phyloP scores from a whole-genome alignment of 2,329 filamentous ascomycete genomes.

The Colletotrichum musae region DNA sequence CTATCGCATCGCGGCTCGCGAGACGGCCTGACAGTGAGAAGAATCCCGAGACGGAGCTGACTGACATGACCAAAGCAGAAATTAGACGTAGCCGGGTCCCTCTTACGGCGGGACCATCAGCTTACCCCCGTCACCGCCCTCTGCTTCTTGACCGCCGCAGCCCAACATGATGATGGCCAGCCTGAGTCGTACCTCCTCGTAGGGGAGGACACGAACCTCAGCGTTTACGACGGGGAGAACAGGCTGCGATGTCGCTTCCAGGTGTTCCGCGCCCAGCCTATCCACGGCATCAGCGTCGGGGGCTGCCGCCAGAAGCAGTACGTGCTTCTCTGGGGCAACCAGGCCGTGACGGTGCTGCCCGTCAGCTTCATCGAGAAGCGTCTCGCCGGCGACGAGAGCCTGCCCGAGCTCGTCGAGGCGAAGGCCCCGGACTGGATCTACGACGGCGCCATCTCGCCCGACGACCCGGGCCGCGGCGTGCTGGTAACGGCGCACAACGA shows the following conservation, averaged over 20 bases:
- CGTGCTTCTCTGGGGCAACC: slow-evolving; percentile 80
- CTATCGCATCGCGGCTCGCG: neutral
- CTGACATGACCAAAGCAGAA: slow-evolving; percentile 16
- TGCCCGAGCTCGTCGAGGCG: slow-evolving; percentile 53
- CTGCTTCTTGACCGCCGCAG: slow-evolving; percentile 59
- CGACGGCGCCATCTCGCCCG: slow-evolving; percentile 71
- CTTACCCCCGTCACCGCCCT: slow-evolving; percentile 73
- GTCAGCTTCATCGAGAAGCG: slow-evolving; percentile 48
- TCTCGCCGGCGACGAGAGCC: slow-evolving; percentile 44
- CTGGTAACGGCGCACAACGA: slow-evolving; percentile 92
- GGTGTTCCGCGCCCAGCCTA: slow-evolving; percentile 77
- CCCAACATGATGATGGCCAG: neutral
- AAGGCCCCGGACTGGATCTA: slow-evolving; percentile 83
- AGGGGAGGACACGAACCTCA: slow-evolving; percentile 72
- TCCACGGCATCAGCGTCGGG: slow-evolving; percentile 78
- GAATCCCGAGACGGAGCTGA: neutral
- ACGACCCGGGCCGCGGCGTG: slow-evolving; percentile 61
- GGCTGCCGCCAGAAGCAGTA: slow-evolving; percentile 30
- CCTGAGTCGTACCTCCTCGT: slow-evolving; percentile 64
- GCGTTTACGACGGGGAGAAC: slow-evolving; percentile 63
- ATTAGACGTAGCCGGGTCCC: slow-evolving; percentile 26
- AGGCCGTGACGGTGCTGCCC: slow-evolving; percentile 64
- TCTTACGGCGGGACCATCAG: slow-evolving; percentile 53
- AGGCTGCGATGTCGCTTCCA: slow-evolving; percentile 57
- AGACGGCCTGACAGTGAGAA: neutral